These are phyloP conservation scores for Podila horticola DNA, from an alignment of 192 early-diverging fungal species.

Conservation along the genomic window DNA sequence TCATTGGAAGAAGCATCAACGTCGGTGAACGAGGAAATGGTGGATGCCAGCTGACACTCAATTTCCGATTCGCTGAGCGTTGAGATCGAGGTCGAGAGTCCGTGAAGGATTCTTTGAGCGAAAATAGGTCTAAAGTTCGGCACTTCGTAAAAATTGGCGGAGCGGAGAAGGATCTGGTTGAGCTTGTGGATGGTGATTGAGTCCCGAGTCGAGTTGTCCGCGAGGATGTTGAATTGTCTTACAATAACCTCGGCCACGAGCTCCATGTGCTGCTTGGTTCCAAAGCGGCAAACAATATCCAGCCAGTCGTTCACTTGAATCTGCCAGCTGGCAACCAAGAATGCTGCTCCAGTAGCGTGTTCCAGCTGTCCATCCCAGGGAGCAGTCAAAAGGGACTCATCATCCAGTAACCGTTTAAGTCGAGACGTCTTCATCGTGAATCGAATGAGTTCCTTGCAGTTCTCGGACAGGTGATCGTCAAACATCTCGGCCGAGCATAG, in stretches of 20 bases:
- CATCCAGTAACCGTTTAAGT: slow-evolving; percentile 13
- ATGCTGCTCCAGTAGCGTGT: slow-evolving; percentile 8
- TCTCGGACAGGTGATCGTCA: slow-evolving; percentile 5
- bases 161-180: slow-evolving; percentile 52
- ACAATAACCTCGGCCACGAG: slow-evolving; percentile 35
- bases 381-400: neutral
- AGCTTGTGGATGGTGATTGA: slow-evolving; percentile 35
- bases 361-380: slow-evolving; percentile 33
- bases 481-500: slow-evolving; percentile 18
- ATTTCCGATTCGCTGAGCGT: slow-evolving; percentile 10
- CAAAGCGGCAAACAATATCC: slow-evolving; percentile 51
- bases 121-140: slow-evolving; percentile 53
- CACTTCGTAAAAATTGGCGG: slow-evolving; percentile 60
- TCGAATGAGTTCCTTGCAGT: slow-evolving; percentile 15
- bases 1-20: neutral
- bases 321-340: slow-evolving; percentile 59
- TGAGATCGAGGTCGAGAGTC: slow-evolving; percentile 15
- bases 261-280: slow-evolving; percentile 35
- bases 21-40: slow-evolving; percentile 19
- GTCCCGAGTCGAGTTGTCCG: neutral
- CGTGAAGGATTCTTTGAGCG: slow-evolving; percentile 26
- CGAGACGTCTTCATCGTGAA: slow-evolving; percentile 38
- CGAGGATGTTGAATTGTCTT: slow-evolving; percentile 21
- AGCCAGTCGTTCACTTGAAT: slow-evolving; percentile 64
- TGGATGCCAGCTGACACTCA: slow-evolving; percentile 21